Percentiles rank a stretch among this genome's conserved stretches.
These are phyloP conservation scores for Aspergillaceae sp. DNA, from an alignment of 2,329 filamentous ascomycete species.

Conservation along the genomic window DNA sequence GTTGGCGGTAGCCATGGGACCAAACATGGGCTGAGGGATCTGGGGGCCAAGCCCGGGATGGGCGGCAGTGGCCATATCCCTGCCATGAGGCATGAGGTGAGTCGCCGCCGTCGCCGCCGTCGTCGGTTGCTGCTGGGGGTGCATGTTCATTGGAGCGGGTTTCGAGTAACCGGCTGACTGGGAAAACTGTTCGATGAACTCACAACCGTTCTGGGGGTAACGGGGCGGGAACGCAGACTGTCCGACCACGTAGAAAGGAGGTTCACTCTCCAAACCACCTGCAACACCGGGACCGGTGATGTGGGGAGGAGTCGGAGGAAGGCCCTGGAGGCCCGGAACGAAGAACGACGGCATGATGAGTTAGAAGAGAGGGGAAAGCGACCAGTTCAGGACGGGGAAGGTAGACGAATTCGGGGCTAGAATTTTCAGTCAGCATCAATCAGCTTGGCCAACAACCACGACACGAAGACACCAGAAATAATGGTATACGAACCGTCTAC, in stretches of 20 bases:
- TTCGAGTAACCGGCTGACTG: constrained; percentile 35
- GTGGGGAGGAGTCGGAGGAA: constrained; percentile 37
- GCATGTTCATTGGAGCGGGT: constrained; percentile 25
- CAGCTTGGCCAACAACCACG: constrained; percentile 14
- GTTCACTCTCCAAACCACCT: constrained; percentile 31
- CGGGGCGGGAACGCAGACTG: constrained; percentile 34
- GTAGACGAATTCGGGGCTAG: constrained; percentile 22
- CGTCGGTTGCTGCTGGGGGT: no score
- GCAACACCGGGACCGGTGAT: constrained; percentile 26
- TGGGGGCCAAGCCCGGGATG: constrained; percentile 19
- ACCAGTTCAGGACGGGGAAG: constrained; percentile 28
- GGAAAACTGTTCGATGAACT: constrained; percentile 40
- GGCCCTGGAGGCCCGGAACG: constrained; percentile 31
- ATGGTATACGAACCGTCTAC: constrained; percentile 38
- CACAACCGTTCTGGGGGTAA: constrained; percentile 36
- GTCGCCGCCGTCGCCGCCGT: no score
- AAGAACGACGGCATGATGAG: constrained; percentile 36
- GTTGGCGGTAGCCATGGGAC: constrained; percentile 24
- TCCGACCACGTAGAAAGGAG: constrained; percentile 30
- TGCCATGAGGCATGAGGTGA: constrained; percentile 19
- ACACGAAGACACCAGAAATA: constrained; percentile 2
- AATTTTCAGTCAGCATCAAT: constrained; percentile 9
- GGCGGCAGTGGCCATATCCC: constrained; percentile 22
- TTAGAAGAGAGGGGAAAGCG: constrained; percentile 9
- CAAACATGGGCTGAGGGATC: constrained; percentile 26